Conservation (phyloP, 2,329 filamentous ascomycete species). For the Ascocoryne sarcoides region DNA sequence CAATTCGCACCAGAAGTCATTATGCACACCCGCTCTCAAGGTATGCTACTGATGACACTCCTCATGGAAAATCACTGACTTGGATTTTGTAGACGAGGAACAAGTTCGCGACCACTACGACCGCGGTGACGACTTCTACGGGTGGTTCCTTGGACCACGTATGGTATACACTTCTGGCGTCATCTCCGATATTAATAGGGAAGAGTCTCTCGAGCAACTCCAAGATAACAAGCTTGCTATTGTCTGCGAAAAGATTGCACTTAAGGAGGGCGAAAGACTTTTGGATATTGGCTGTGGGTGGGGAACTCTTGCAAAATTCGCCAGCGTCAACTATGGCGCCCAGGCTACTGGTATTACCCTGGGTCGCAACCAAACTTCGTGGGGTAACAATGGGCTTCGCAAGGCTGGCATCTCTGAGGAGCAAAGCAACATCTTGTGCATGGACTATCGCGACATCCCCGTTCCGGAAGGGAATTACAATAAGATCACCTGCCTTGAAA, state of each 20-base stretch:
- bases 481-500: constrained; percentile 96
- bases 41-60: constrained; percentile 34
- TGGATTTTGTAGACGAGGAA: constrained; percentile 66
- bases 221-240: constrained; percentile 96
- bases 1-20: constrained; percentile 85
- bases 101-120: constrained; percentile 98
- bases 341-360: constrained; percentile 82
- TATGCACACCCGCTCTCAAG: constrained; percentile 85
- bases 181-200: constrained; percentile 76
- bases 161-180: constrained; percentile 99
- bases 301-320: constrained; percentile 92
- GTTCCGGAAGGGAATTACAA: constrained; percentile 71
- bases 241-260: constrained; percentile 90
- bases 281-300: constrained; percentile 97
- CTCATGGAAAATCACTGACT: background rate
- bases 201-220: constrained; percentile 88
- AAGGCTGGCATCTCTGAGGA: constrained; percentile 73
- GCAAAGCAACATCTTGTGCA: constrained; percentile 88
- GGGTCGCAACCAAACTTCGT: constrained; percentile 90
- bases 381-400: constrained; percentile 86
- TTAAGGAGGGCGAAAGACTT: constrained; percentile 72
- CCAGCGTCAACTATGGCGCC: constrained; percentile 83
- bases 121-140: constrained; percentile 96
- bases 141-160: constrained; percentile 93
- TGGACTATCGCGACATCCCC: constrained; percentile 94